Base-by-base conservation (phyloP, 805 yeast genomes). In the Candida morakotiae region DNA sequence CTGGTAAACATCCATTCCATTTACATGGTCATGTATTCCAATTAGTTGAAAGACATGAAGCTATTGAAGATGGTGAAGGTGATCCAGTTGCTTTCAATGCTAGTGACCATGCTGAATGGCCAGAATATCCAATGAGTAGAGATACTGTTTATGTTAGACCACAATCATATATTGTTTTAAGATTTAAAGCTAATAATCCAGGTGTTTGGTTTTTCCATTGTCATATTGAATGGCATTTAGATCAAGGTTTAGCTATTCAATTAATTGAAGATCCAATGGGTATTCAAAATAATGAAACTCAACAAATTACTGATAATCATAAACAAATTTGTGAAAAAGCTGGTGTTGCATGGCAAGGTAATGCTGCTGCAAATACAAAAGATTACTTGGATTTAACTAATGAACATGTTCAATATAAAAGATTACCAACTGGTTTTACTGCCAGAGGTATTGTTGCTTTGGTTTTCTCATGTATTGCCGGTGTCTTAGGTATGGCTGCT, bases 191-290 rank as follows among this genome's bases (percentile, higher is more conserved):
- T 9, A 78, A 83, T 51, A 88, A 89, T 52, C 96, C 96, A 2
- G 97, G 97, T 40, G 81, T 87, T 18, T 89, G 96, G 96, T 77
- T 83, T 43, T 84, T 88, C 79, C 97, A 88, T 57, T 88, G 97
- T 61, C 95, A 86, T 54, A 76, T 84, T 38, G 91, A 84, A 52
- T 84, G 88, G 83, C 94, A 84, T 61, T 73, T 84, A 56, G 82
- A 79, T 48, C 93, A 84, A 63, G 94, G 94, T 20, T 68, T 84
- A 38, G 89, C 89, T 6, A 67, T 83, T 35, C 75, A 77, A 1
- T 73, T 84, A 25, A 67, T 84, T 28, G 94, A 84, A 58, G 85
- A 83, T 21, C 91, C 93, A 15, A 50, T 65, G 36, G 64, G 66
- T 24, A 54, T 83, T 23, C 72, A 73, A 47, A 32, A 34, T 18